Percentiles rank a stretch among this genome's conserved stretches.
Evolutionary conservation across 345 rosid genomes (phyloP).

Genomic region (Psidium friedrichsthalianum): DNA sequence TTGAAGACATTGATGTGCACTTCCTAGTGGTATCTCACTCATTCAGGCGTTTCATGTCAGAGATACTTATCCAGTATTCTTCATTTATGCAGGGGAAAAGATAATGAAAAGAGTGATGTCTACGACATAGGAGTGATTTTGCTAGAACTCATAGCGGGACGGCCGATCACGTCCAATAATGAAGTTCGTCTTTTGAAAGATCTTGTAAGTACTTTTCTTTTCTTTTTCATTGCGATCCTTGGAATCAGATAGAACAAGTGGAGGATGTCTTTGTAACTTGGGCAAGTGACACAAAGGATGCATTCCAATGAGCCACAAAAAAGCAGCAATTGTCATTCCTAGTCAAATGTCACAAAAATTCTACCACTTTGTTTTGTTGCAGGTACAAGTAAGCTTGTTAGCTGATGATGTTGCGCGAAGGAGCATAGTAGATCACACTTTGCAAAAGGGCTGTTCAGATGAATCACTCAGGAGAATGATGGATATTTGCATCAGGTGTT

Average conservation of each 20-base stretch:
- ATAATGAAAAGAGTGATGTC: slow-evolving; percentile 27
- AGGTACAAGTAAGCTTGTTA: slow-evolving; percentile 32
- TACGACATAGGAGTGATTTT: slow-evolving; percentile 49
- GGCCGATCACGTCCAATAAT: slow-evolving; percentile 25
- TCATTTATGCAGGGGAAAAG: slow-evolving; percentile 14
- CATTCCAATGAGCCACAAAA: background rate
- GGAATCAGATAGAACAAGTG: background rate
- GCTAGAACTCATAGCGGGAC: slow-evolving; percentile 42
- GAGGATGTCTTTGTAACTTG: background rate
- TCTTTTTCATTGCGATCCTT: background rate
- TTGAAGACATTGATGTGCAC: background rate
- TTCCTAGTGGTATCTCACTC: background rate
- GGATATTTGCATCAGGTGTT: slow-evolving; percentile 35
- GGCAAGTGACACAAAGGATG: background rate
- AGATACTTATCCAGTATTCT: background rate
- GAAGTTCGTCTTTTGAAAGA: slow-evolving; percentile 30
- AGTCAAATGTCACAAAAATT: background rate
- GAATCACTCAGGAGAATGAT: slow-evolving; percentile 42
- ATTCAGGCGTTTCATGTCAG: background rate
- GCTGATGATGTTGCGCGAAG: slow-evolving; percentile 25
- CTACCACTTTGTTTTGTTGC: background rate
- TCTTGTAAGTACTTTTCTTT: slow-evolving; percentile 22
- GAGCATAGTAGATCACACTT: slow-evolving; percentile 33
- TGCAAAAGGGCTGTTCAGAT: slow-evolving; percentile 36
- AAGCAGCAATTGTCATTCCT: background rate